Percentiles rank a stretch among this genome's conserved stretches.
Conservation (phyloP, 768 basidiomycete genomes). For the Lactifluus subvellereus region DNA sequence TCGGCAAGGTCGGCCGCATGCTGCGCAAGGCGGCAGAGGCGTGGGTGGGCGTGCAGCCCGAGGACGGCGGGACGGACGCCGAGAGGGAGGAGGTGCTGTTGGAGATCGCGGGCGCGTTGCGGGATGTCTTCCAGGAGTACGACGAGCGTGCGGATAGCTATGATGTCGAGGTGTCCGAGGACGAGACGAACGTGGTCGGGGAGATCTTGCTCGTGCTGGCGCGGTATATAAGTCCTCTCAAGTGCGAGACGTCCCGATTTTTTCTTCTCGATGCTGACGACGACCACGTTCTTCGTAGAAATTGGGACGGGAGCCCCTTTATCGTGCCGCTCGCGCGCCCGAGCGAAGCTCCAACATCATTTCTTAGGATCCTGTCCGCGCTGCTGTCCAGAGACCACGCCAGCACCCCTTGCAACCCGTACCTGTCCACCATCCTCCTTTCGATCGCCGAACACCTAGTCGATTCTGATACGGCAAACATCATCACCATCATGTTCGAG, state of each 20-base stretch:
- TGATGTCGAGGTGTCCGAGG: constrained; percentile 54
- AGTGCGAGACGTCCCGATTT: constrained; percentile 39
- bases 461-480: constrained; percentile 58
- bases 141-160: constrained; percentile 48
- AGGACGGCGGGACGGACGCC: constrained; percentile 25
- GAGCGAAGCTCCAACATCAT: constrained; percentile 49
- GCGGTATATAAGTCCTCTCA: constrained; percentile 50
- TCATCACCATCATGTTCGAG: constrained; percentile 57
- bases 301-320: constrained; percentile 39
- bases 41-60: constrained; percentile 46
- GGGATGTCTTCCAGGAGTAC: constrained; percentile 68
- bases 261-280: background rate
- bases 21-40: constrained; percentile 49
- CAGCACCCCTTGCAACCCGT: constrained; percentile 49
- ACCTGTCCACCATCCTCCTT: constrained; percentile 58
- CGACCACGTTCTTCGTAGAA: constrained; percentile 31
- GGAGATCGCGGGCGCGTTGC: constrained; percentile 63
- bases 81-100: constrained; percentile 44
- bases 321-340: constrained; percentile 52
- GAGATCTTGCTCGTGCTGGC: constrained; percentile 54
- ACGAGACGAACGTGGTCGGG: constrained; percentile 61
- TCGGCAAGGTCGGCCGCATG: constrained; percentile 49
- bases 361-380: constrained; percentile 55
- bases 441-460: constrained; percentile 63
- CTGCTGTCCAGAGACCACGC: constrained; percentile 57